Conservation (phyloP, 305 asterid genomes). For the Fraxinus albicans region DNA sequence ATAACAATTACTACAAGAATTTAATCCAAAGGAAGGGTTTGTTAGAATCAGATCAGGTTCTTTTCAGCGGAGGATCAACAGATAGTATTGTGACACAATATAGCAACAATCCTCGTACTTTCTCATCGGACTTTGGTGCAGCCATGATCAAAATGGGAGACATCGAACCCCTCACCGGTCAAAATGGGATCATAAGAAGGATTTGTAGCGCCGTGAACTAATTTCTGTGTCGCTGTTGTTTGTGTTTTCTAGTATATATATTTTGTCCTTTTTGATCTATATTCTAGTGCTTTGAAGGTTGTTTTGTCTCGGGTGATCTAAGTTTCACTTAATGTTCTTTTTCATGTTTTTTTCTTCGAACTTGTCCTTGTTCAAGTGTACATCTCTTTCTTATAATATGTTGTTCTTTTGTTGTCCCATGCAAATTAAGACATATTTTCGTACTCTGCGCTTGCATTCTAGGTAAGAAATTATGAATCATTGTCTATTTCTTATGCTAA, state of each 20-base stretch:
- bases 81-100: constrained; percentile 5
- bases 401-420: not conserved
- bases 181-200: constrained; percentile 13
- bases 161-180: constrained; percentile 26
- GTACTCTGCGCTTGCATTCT: not conserved
- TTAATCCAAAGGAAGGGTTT: not conserved
- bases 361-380: not conserved
- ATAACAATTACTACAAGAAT: not conserved
- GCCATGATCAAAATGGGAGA: constrained; percentile 42
- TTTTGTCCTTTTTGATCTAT: no score
- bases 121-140: constrained; percentile 21
- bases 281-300: not conserved
- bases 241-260: not conserved
- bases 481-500: not conserved
- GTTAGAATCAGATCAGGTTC: not conserved
- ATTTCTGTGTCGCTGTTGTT: not conserved
- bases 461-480: not conserved
- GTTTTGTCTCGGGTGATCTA: not conserved
- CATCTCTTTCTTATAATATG: not conserved
- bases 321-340: not conserved
- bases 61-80: not conserved
- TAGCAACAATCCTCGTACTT: constrained; percentile 14
- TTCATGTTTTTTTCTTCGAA: not conserved
- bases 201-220: constrained; percentile 30
- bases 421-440: not conserved